A percentile compares a stretch with the other conserved stretches of the same genome.
Conservation (phyloP, 140 eudicot genomes). For the Bidens hawaiensis region DNA sequence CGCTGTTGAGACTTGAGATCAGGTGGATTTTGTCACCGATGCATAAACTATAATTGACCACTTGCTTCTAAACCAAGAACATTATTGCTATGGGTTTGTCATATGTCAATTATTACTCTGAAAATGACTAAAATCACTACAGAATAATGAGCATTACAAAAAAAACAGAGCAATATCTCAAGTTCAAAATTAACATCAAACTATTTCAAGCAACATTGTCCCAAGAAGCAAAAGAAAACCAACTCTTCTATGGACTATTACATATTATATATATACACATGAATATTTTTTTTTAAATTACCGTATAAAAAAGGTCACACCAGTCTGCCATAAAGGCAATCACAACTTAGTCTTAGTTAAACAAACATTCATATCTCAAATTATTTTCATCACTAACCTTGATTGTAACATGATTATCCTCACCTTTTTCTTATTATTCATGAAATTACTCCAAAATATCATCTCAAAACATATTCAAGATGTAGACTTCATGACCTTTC, state of each 20-base stretch:
- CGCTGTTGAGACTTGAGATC: too few species aligned
- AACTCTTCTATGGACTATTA: slow-evolving; percentile 21
- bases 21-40: too few species aligned
- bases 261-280: slow-evolving; percentile 18
- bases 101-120: too few species aligned
- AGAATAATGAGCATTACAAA: too few species aligned
- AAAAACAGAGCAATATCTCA: slow-evolving; percentile 14
- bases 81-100: too few species aligned
- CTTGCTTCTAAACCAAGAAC: too few species aligned
- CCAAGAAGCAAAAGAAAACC: not conserved
- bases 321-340: slow-evolving; percentile 10
- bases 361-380: slow-evolving; percentile 3
- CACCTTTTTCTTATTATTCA: not conserved
- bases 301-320: slow-evolving; percentile 15
- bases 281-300: not conserved
- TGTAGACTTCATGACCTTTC: not conserved
- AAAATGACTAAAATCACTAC: too few species aligned
- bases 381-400: slow-evolving; percentile 8
- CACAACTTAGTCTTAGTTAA: slow-evolving; percentile 8
- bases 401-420: not conserved
- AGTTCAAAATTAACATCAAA: slow-evolving; percentile 3
- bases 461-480: slow-evolving; percentile 11
- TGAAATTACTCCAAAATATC: too few species aligned
- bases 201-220: slow-evolving; percentile 9
- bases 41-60: too few species aligned